Base-by-base conservation (phyloP, 2,329 filamentous ascomycete genomes). In the Neofusicoccum parvum region DNA sequence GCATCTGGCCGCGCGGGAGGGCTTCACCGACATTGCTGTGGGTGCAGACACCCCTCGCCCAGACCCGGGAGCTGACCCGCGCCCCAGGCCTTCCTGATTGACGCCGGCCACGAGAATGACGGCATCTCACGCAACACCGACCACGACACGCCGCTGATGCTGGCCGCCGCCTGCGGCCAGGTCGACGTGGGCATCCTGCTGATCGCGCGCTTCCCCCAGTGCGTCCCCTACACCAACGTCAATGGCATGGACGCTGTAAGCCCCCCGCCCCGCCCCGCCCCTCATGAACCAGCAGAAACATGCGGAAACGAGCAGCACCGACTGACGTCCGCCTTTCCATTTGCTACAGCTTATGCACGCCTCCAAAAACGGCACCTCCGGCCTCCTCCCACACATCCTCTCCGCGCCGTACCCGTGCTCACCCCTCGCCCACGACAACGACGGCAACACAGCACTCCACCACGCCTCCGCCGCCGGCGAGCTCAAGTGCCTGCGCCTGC, bases 401-500 rank as follows among this genome's bases (percentile, higher is more conserved):
- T 70, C 72, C 43, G 71, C 74, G 37, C 67, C 68, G 15, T 58
- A 67, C n/a, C 67, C 76, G 72, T 69, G 75, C 65, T 65, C 68
- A 65, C 48, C 76, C 70, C 43, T 75, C 78, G 74, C 70, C 45
- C 71, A 73, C 67, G 92, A 96, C 72, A 72, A 83, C 1, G 86
- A 90, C 66, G 92, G 92, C n/a, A 95, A 96, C 74, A 96, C 92
- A 2, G 91, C 92, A 0, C 81, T 96, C 49, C 92, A 96, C 78
- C 93, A 95, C 79, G 93, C 93, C 12, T 92, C 88, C 72, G 90
- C 90, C 51, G 91, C 91, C 72, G 92, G 92, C 1, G 90, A 94
- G 70, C 78, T 96, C 51, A 87, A 93, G 63, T 90, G 92, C 0
- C 79, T 96, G 64, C 84, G 92, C 49, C 90, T 92, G 41, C 81